Conservation (phyloP, 768 basidiomycete genomes). For the Harrya chromipes region DNA sequence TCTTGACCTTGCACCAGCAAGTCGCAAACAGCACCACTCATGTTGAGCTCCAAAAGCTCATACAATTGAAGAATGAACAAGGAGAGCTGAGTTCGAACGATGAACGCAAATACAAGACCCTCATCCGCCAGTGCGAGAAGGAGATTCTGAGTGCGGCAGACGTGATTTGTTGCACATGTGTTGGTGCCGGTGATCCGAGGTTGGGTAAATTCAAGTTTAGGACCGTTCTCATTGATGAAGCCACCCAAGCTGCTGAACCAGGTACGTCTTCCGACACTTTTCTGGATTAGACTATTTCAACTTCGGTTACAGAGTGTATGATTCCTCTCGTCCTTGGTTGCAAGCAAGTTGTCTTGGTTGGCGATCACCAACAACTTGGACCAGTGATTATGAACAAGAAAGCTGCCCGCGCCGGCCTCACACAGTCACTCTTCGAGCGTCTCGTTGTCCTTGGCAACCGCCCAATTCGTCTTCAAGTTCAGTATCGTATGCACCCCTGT, state of each 20-base stretch:
- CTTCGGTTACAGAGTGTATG: constrained; percentile 79
- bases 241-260: constrained; percentile 96
- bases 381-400: constrained; percentile 99
- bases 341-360: constrained; percentile 97
- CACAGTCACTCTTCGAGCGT: constrained; percentile 97
- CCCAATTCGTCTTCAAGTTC: constrained; percentile 97
- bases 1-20: constrained; percentile 95
- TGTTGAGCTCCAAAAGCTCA: constrained; percentile 96
- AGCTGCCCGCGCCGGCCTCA: constrained; percentile 96
- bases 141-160: constrained; percentile 94
- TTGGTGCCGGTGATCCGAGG: constrained; percentile 95
- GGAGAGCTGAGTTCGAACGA: constrained; percentile 96
- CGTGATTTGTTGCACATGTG: constrained; percentile 98
- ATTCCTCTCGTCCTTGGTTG: constrained; percentile 97
- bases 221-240: constrained; percentile 97
- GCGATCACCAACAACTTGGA: constrained; percentile 94
- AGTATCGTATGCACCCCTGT: constrained; percentile 99
- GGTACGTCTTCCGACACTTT: constrained; percentile 44
- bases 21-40: constrained; percentile 96
- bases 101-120: constrained; percentile 95
- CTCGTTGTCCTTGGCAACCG: constrained; percentile 93
- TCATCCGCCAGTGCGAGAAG: constrained; percentile 94
- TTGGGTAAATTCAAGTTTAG: constrained; percentile 97
- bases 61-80: constrained; percentile 96
- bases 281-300: constrained; percentile 7